Evolutionary conservation across 495 filamentous ascomycete species (phyloP).

Genomic region (Achaetomiella virescens): DNA sequence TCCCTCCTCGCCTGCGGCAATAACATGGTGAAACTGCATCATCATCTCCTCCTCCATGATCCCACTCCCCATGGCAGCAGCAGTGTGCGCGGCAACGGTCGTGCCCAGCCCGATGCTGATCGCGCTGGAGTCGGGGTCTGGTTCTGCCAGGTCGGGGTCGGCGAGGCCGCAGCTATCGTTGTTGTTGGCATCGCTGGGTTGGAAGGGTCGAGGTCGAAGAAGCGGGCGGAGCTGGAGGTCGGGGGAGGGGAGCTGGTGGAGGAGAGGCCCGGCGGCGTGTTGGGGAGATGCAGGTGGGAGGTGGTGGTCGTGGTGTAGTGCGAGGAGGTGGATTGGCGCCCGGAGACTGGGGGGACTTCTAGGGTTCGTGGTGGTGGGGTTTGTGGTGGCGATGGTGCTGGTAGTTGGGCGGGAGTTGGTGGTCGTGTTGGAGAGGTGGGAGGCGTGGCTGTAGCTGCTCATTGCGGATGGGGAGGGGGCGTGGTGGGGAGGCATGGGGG

Average conservation of each 20-base stretch:
- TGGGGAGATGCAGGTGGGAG: slow-evolving; percentile 19
- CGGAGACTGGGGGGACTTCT: no score
- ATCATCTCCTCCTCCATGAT: background rate
- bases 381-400: slow-evolving; percentile 11
- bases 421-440: slow-evolving; percentile 1
- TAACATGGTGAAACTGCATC: no score
- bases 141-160: slow-evolving; percentile 2
- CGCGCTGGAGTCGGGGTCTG: slow-evolving; percentile 23
- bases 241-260: slow-evolving; percentile 42
- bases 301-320: slow-evolving; percentile 25
- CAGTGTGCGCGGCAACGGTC: slow-evolving; percentile 26
- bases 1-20: no score
- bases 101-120: slow-evolving; percentile 29
- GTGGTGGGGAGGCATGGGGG: slow-evolving; percentile 13
- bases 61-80: no score
- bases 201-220: slow-evolving; percentile 33
- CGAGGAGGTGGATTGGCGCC: no score
- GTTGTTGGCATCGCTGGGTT: slow-evolving; percentile 24
- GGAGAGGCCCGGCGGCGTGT: slow-evolving; percentile 33
- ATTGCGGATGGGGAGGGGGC: slow-evolving; percentile 31
- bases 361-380: slow-evolving; percentile 10
- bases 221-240: slow-evolving; percentile 24
- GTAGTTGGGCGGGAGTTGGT: background rate
- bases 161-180: background rate
- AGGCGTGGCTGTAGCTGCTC: slow-evolving; percentile 24